Evolutionary conservation across 1,284 basidiomycete species (phyloP), one percentile per base, ranked within the genome.

Genomic region (Butyriboletus appendiculatus): DNA sequence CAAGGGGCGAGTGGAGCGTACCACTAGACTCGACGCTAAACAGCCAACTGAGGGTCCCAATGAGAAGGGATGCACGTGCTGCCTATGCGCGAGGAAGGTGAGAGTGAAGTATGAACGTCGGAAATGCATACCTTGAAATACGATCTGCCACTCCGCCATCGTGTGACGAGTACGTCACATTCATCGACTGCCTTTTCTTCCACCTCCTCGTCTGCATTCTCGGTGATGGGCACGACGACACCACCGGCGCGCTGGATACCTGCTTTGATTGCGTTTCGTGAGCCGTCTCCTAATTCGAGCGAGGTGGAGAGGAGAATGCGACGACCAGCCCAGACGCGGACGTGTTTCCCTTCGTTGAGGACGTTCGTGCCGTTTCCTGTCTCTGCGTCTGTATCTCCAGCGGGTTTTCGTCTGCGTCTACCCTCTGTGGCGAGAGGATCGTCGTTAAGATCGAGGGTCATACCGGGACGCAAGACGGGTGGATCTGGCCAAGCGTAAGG

Each of bases 1-100:
- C 85, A 28, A 84, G 77, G 0, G 94, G 92, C 9, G 84, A 75
- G 5, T 82, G 76, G 7, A 92, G 65, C 0, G 78, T 73, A 7
- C 85, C 85, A 0, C 79, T 81, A 0, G 84, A 77, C 50, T 92
- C 79, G 5, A 92, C 86, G 64, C 87, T 84, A 67, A 92, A 90
- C 9, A 95, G 65, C 93, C 94, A 96, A 1, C 83, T 75, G 2
- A 94, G 74, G 0, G 86, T 92, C 5, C 87, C 94, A 20, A 96
- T 83, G 4, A 84, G 82, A 68, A 89, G 55, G 6, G 59, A 57
- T 12, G 41, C 48, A 6, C 60, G 62, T 18, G 50, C 64, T n/a
- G 62, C 63, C 67, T 63, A 45, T 10, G 11, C 6, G 2, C 40
- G 18, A 10, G 6, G 40, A 30, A 30, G 20, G 37, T 50, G 16